Evolutionary conservation across 371 early-diverging fungal genomes (phyloP).

Genomic region (Globomyces sp.): DNA sequence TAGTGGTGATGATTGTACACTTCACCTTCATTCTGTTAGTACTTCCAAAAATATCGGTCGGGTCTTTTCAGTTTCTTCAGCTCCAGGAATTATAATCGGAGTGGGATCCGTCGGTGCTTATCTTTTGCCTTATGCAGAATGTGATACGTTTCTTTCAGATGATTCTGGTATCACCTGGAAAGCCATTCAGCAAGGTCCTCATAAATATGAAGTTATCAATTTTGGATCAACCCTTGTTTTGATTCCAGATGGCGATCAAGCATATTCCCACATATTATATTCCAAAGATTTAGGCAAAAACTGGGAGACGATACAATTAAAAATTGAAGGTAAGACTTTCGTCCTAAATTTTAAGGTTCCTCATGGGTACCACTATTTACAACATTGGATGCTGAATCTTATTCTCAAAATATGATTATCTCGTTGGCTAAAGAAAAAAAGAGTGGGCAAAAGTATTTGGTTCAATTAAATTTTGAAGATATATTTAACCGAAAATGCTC

Average conservation of each 20-base stretch:
- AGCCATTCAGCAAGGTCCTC: conserved; percentile 25
- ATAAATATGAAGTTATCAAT: conserved; percentile 35
- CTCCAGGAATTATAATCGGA: conserved; percentile 86
- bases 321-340: conserved; percentile 13
- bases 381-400: conserved; percentile 37
- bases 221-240: conserved; percentile 32
- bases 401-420: conserved; percentile 36
- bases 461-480: conserved; percentile 34
- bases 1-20: conserved; percentile 54
- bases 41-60: conserved; percentile 55
- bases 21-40: conserved; percentile 89
- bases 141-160: conserved; percentile 71
- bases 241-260: conserved; percentile 21
- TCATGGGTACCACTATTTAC: conserved; percentile 35
- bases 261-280: conserved; percentile 23
- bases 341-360: background rate
- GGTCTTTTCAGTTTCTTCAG: conserved; percentile 68
- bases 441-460: conserved; percentile 17
- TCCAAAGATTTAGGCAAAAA: conserved; percentile 28
- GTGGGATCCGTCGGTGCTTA: conserved; percentile 83
- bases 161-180: conserved; percentile 40
- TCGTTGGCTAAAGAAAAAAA: conserved; percentile 3
- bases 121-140: conserved; percentile 65
- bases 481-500: conserved; percentile 30
- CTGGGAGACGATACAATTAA: background rate